Conservation (phyloP, 2,329 filamentous ascomycete genomes). For the Stagonosporopsis tanaceti region DNA sequence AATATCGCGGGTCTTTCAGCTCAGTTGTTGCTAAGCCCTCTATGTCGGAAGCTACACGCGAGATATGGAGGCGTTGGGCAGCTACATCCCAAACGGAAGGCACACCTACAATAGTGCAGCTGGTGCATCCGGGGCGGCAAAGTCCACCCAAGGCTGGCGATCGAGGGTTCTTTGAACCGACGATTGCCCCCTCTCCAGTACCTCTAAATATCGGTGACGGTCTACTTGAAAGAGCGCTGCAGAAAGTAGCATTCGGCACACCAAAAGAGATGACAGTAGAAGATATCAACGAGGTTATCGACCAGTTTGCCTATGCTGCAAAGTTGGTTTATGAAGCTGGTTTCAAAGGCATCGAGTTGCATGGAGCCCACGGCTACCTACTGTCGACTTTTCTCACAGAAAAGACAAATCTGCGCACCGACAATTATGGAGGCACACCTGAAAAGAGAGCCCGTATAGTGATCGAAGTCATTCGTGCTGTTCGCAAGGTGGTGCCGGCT, state of each 20-base stretch:
- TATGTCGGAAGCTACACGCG: constrained; percentile 50
- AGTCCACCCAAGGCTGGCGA: constrained; percentile 52
- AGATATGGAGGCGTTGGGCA: constrained; percentile 28
- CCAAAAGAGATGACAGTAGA: constrained; percentile 60
- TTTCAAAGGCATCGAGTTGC: constrained; percentile 63
- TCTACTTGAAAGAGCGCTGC: constrained; percentile 55
- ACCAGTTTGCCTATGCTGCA: constrained; percentile 66
- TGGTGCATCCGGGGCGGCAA: constrained; percentile 69
- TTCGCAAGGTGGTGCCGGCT: constrained; percentile 52
- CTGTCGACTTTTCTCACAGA: constrained; percentile 54
- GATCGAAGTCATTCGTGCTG: constrained; percentile 55
- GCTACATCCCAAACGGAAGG: constrained; percentile 53
- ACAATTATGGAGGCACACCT: constrained; percentile 58
- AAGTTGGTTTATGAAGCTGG: constrained; percentile 59
- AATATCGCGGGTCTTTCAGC: constrained; percentile 56
- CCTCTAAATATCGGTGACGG: constrained; percentile 40
- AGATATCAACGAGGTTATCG: constrained; percentile 63
- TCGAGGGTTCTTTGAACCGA: constrained; percentile 46
- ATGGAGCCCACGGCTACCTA: constrained; percentile 62
- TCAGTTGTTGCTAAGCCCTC: constrained; percentile 17
- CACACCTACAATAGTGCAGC: constrained; percentile 59
- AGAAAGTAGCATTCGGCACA: constrained; percentile 50
- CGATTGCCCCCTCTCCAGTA: constrained; percentile 54
- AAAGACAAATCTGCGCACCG: constrained; percentile 57
- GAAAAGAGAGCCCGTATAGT: constrained; percentile 58